These are phyloP conservation scores for Syzygium oleosum DNA, from an alignment of 345 rosid species.

Conservation along the genomic window DNA sequence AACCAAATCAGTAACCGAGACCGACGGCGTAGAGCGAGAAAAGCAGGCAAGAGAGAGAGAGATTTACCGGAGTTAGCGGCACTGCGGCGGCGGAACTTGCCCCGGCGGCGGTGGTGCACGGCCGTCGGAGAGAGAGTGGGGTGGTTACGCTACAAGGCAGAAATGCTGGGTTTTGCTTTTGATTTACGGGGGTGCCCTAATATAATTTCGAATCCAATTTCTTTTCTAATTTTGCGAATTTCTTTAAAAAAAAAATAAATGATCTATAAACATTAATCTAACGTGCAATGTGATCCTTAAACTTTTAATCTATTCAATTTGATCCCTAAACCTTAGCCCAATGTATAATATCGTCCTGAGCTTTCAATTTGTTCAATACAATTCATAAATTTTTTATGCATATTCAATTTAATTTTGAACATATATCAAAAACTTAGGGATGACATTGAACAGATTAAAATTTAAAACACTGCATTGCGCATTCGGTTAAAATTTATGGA, in stretches of 20 bases:
- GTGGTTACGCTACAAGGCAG: not conserved
- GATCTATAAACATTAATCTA: no score
- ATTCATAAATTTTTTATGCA: no score
- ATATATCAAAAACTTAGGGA: no score
- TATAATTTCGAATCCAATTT: not conserved
- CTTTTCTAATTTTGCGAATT: not conserved
- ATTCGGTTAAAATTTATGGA: no score
- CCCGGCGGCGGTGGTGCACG: not conserved
- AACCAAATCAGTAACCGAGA: not conserved
- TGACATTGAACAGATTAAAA: no score
- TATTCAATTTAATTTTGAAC: no score
- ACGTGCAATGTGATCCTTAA: no score
- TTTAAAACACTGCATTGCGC: no score
- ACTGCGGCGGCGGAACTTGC: not conserved
- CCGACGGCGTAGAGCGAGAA: not conserved
- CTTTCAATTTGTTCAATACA: no score
- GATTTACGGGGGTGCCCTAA: not conserved
- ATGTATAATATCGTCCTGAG: no score
- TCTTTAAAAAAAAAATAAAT: not conserved
- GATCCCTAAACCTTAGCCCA: no score
- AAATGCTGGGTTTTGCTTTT: not conserved
- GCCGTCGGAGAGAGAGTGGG: not conserved
- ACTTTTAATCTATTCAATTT: no score
- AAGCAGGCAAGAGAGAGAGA: not conserved
- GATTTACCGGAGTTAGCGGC: not conserved